Conservation (phyloP, 208 protist species). For the Leishmania braziliensis region DNA sequence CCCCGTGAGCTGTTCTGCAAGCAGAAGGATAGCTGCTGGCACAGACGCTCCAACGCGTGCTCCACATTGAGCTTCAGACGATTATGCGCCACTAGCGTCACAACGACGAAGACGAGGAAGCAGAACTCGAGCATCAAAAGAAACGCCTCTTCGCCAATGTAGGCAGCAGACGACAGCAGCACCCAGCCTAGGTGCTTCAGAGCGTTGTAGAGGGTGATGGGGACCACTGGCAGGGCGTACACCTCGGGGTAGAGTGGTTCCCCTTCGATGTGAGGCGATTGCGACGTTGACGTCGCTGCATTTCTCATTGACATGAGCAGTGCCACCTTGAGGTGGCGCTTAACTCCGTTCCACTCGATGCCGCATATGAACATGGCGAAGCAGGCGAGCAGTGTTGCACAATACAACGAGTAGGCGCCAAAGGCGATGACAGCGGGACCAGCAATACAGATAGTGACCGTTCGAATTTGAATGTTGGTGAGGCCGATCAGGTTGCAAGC, state of each 20-base stretch:
- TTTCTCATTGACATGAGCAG: conserved; percentile 42
- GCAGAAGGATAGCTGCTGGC: conserved; percentile 12
- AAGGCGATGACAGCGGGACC: conserved; percentile 54
- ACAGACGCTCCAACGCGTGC: conserved; percentile 32
- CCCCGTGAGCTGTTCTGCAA: neutral
- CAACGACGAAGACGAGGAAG: conserved; percentile 57
- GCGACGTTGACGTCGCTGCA: conserved; percentile 1
- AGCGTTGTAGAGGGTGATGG: conserved; percentile 41
- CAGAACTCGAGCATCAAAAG: conserved; percentile 49
- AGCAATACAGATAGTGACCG: conserved; percentile 60
- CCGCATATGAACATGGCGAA: conserved; percentile 52
- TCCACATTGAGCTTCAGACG: conserved; percentile 42
- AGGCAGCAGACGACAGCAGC: conserved; percentile 50
- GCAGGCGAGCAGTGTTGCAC: conserved; percentile 45
- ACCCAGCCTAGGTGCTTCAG: conserved; percentile 63
- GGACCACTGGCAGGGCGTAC: conserved; percentile 61
- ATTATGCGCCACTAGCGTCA: conserved; percentile 65
- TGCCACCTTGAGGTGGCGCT: conserved; percentile 86
- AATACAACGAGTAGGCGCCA: conserved; percentile 42
- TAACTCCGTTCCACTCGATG: conserved; percentile 80
- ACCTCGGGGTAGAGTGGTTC: conserved; percentile 40
- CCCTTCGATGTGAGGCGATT: conserved; percentile 22
- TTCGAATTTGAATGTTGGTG: conserved; percentile 62
- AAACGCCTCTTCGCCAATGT: conserved; percentile 36
- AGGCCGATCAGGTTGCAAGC: conserved; percentile 29